phyloP scores from a whole-genome alignment of 805 yeast species.

The Debaryomyces tyrocola region DNA sequence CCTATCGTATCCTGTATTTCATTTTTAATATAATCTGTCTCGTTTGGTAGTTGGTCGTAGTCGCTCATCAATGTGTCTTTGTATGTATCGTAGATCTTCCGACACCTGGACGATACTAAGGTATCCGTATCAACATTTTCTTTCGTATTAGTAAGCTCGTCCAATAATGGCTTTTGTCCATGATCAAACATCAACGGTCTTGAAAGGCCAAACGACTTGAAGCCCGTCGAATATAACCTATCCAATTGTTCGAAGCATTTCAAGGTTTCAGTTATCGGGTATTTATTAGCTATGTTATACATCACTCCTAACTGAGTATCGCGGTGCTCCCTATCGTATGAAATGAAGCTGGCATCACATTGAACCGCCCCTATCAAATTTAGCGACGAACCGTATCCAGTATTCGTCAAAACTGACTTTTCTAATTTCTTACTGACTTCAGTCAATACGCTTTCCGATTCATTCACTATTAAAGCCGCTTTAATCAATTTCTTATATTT shows the following conservation, averaged over 20 bases:
- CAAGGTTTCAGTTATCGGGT: slow-evolving; percentile 34
- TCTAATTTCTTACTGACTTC: slow-evolving; percentile 31
- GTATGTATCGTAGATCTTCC: slow-evolving; percentile 7
- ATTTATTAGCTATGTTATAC: slow-evolving; percentile 12
- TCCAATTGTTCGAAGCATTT: slow-evolving; percentile 23
- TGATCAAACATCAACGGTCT: slow-evolving; percentile 30
- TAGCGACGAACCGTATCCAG: slow-evolving; percentile 50
- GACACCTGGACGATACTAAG: background rate
- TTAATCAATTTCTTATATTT: slow-evolving; percentile 29
- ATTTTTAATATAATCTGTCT: background rate
- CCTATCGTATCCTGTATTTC: slow-evolving; percentile 9
- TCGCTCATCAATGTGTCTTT: slow-evolving; percentile 1
- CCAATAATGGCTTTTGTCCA: background rate
- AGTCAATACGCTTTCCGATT: slow-evolving; percentile 2
- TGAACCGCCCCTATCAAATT: slow-evolving; percentile 40
- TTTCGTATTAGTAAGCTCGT: background rate
- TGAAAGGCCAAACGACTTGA: slow-evolving; percentile 28
- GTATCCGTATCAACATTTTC: background rate
- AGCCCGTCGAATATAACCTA: slow-evolving; percentile 12
- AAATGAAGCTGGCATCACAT: slow-evolving; percentile 44
- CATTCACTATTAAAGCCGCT: slow-evolving; percentile 17
- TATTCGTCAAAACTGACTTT: slow-evolving; percentile 42
- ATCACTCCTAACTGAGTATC: slow-evolving; percentile 14
- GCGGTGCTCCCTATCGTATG: slow-evolving; percentile 5
- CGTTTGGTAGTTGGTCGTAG: background rate